Percentiles rank a stretch among this genome's conserved stretches.
These are phyloP conservation scores for Salinomyces thailandicus DNA, from an alignment of 2,329 filamentous ascomycete genomes.

Conservation along the genomic window DNA sequence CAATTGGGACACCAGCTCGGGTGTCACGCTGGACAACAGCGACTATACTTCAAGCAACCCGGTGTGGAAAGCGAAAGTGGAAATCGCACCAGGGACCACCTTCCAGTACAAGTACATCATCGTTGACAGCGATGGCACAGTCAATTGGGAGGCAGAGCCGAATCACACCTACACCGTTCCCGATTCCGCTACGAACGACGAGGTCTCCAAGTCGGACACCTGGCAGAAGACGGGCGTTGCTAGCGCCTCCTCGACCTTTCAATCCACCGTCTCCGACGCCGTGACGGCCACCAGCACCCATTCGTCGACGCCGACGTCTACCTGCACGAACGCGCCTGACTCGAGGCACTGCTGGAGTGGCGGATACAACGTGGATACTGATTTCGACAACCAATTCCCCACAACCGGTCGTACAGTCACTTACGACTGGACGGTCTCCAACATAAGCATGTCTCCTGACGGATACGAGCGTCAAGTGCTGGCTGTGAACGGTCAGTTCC, in stretches of 20 bases:
- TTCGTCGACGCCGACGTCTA: slow-evolving; percentile 11
- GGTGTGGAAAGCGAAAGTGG: slow-evolving; percentile 50
- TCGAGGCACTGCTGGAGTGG: slow-evolving; percentile 21
- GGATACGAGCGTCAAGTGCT: slow-evolving; percentile 26
- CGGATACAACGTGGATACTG: slow-evolving; percentile 23
- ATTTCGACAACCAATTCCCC: slow-evolving; percentile 25
- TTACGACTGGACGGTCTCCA: slow-evolving; percentile 36
- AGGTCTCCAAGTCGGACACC: slow-evolving; percentile 23
- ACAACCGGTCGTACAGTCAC: slow-evolving; percentile 23
- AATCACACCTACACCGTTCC: slow-evolving; percentile 34
- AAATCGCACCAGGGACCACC: slow-evolving; percentile 44
- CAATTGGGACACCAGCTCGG: slow-evolving; percentile 46
- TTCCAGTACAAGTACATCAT: slow-evolving; percentile 54
- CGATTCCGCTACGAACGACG: slow-evolving; percentile 17
- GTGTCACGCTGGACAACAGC: slow-evolving; percentile 47
- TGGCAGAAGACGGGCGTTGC: slow-evolving; percentile 23
- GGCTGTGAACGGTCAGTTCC: slow-evolving; percentile 54
- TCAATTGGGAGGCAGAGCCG: slow-evolving; percentile 55
- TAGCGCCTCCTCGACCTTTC: slow-evolving; percentile 4
- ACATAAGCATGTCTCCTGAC: slow-evolving; percentile 36
- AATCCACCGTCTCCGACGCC: slow-evolving; percentile 8
- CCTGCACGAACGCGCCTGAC: slow-evolving; percentile 21
- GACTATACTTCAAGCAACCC: slow-evolving; percentile 50
- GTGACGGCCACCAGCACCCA: slow-evolving; percentile 9
- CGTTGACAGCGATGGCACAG: slow-evolving; percentile 42